Conservation (phyloP, 108 stramenopile genomes). For the Cyclotella distinguenda region DNA sequence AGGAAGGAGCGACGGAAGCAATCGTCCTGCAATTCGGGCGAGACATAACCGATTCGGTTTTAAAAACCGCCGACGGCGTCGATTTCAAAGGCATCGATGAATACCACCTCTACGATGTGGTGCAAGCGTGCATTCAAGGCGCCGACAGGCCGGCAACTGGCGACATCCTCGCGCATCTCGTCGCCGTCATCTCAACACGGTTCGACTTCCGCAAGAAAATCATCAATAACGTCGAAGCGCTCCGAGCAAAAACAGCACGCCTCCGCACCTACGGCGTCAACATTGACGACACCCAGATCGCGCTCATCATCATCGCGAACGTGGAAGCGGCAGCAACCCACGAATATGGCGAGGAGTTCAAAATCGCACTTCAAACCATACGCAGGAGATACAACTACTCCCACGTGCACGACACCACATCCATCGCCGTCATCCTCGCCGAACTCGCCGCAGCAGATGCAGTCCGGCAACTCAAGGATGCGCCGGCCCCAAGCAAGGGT, state of each 20-base stretch:
- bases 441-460: conserved; percentile 9
- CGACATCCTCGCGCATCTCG: not conserved
- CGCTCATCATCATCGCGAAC: conserved; percentile 1
- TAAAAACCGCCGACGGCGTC: not conserved
- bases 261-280: not conserved
- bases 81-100: conserved; percentile 2
- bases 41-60: conserved; percentile 4
- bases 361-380: not conserved
- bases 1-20: not conserved
- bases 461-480: not conserved
- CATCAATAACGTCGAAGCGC: not conserved
- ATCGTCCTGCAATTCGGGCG: not conserved
- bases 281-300: not conserved
- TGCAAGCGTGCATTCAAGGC: not conserved
- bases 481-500: not conserved
- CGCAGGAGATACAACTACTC: conserved; percentile 1
- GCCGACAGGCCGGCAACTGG: not conserved
- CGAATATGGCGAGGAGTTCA: not conserved
- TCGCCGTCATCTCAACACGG: not conserved
- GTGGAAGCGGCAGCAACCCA: not conserved
- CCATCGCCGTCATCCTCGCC: not conserved
- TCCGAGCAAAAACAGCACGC: not conserved
- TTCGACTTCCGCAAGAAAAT: conserved; percentile 3
- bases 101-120: not conserved
- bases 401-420: conserved; percentile 2